A percentile compares a stretch with the other conserved stretches of the same genome.
Evolutionary conservation across 495 filamentous ascomycete species (phyloP).

Genomic region (Penicillium taxi): DNA sequence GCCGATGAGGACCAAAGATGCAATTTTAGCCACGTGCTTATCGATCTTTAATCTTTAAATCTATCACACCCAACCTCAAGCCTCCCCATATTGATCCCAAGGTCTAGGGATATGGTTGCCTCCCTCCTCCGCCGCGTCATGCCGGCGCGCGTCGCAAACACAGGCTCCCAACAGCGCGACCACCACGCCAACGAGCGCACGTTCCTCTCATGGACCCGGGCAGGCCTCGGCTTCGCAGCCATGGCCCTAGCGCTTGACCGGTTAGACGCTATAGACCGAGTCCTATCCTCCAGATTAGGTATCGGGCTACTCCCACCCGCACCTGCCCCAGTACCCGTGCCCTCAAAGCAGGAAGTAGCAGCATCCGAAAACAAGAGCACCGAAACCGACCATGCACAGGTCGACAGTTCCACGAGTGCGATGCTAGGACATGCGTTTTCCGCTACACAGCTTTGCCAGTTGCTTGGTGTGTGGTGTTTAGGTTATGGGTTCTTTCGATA

Average conservation of each 20-base stretch:
- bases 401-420: not conserved
- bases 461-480: conserved; percentile 22
- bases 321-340: not conserved
- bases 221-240: conserved; percentile 42
- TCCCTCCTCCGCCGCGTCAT: conserved; percentile 21
- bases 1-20: too few relatives aligned
- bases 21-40: too few relatives aligned
- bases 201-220: conserved; percentile 47
- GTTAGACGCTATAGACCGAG: conserved; percentile 21
- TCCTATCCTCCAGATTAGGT: conserved; percentile 6
- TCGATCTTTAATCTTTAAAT: too few relatives aligned
- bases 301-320: not conserved
- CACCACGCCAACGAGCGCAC: conserved; percentile 49
- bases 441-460: conserved; percentile 17
- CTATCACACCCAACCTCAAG: not conserved
- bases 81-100: not conserved
- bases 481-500: conserved; percentile 27
- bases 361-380: too few relatives aligned
- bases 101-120: conserved; percentile 6
- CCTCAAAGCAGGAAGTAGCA: not conserved
- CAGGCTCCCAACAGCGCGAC: conserved; percentile 37
- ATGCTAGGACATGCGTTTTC: conserved; percentile 3
- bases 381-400: not conserved
- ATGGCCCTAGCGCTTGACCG: conserved; percentile 42
- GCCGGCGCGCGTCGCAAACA: conserved; percentile 23